Percentiles rank a stretch among this genome's conserved stretches.
Conservation (phyloP, 2,329 filamentous ascomycete species). For the Emydomyces testavorans region DNA sequence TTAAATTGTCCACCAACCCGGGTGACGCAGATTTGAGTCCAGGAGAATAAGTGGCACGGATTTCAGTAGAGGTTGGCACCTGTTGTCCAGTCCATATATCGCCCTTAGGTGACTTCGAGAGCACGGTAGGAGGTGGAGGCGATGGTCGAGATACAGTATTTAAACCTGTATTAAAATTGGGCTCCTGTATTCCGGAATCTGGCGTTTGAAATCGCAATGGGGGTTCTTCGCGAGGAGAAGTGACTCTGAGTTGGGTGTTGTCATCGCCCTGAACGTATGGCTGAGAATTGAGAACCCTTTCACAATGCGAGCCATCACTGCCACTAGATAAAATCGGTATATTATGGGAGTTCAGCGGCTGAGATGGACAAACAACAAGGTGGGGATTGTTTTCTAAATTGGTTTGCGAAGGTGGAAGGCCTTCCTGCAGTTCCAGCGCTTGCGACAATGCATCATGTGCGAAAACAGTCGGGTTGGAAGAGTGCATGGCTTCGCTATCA, state of each 20-base stretch:
- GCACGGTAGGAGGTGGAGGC: neutral
- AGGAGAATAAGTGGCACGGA: neutral
- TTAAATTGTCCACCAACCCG: neutral
- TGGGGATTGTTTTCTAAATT: neutral
- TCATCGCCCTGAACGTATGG: neutral
- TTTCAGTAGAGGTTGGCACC: neutral
- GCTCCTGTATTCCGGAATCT: neutral
- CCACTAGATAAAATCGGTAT: neutral
- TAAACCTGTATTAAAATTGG: neutral
- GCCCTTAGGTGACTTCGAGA: neutral
- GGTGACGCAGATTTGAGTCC: neutral
- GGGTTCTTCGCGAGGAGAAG: neutral
- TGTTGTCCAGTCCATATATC: neutral
- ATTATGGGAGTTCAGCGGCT: neutral
- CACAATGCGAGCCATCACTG: neutral
- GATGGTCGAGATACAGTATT: neutral
- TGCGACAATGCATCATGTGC: constrained; percentile 33
- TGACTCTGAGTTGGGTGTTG: neutral
- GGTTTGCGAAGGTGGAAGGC: constrained; percentile 14
- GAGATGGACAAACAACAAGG: neutral
- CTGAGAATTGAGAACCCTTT: constrained; percentile 13
- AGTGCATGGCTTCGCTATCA: constrained; percentile 21
- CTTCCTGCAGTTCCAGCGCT: constrained; percentile 24
- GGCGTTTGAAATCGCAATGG: neutral
- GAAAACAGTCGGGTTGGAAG: constrained; percentile 24